Evolutionary conservation across 768 basidiomycete species (phyloP), one percentile per base, ranked within the genome.

Genomic region (Lentinula boryana): DNA sequence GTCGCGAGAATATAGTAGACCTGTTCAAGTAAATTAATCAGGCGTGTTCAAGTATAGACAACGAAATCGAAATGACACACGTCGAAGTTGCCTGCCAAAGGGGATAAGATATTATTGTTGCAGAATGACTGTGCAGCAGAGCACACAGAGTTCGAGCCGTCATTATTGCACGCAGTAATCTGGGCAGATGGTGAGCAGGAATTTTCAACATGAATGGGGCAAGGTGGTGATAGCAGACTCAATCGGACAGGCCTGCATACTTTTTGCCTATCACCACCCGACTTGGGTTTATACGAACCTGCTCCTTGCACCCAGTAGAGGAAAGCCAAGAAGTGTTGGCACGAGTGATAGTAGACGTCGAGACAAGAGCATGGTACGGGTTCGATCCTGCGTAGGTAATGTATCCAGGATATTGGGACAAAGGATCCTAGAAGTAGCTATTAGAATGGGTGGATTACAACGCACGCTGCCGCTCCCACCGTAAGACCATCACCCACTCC

Each of bases 401-500:
- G 61, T 84, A 85, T 8, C 81, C 81, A 4, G 83, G 80, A 65
- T 86, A 87, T 70, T 86, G 85, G 1, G 65, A 66, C 27, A 85
- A 67, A 3, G 76, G 75, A 63, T 79, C 75, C 76, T 77, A 57
- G 21, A 32, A 44, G 33, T 4, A 5, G 50, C 13, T n/a, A 5
- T 5, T 7, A 36, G 62, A 23, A 52, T 9, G 32, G 49, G 16
- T 52, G 52, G 40, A n/a, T 15, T 40, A 23, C 33, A 32, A 35
- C 9, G 36, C 33, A 10, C 18, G n/a, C 27, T 3, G 21, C 63
- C 7, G 36, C 13, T 13, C 76, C 13, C 68, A 85, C 84, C 4
- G 84, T 86, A 23, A 86, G 69, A 10, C 85, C 85, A 65, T 88
- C 77, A 16, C 86, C 85, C 21, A 88, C 74, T 16, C 83, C 86